A percentile compares a stretch with the other conserved stretches of the same genome.
These are phyloP conservation scores for Hanseniaspora sp. DNA, from an alignment of 1,139 yeast genomes.

Conservation along the genomic window DNA sequence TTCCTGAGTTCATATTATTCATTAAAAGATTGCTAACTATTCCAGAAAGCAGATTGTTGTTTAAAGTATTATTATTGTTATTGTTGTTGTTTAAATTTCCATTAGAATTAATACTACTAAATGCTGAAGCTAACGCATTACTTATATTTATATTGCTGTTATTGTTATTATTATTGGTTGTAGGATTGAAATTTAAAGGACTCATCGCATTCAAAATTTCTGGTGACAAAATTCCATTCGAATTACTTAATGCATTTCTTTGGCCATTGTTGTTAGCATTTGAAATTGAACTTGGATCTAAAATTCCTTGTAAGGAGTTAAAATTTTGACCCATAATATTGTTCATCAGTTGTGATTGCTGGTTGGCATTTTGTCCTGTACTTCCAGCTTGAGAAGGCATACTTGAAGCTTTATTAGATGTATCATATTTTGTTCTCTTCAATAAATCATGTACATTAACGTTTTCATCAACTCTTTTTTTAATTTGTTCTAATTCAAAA, in stretches of 20 bases:
- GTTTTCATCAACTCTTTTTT: constrained; percentile 21
- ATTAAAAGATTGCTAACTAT: neutral
- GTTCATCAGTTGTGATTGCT: constrained; percentile 22
- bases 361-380: neutral
- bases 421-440: constrained; percentile 20
- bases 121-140: constrained; percentile 16
- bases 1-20: constrained; percentile 1
- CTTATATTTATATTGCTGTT: constrained; percentile 4
- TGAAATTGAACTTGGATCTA: constrained; percentile 3
- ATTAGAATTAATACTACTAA: neutral
- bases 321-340: constrained; percentile 20
- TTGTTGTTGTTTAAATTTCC: constrained; percentile 9
- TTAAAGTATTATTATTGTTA: neutral
- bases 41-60: constrained; percentile 5
- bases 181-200: constrained; percentile 21
- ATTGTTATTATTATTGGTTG: constrained; percentile 16
- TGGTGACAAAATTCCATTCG: constrained; percentile 11
- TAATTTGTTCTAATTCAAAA: constrained; percentile 17
- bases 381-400: neutral
- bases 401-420: constrained; percentile 5
- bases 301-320: neutral
- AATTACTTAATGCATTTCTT: neutral
- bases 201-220: constrained; percentile 20
- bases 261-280: neutral
- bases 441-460: constrained; percentile 21